Percentiles rank a stretch among this genome's conserved stretches.
Evolutionary conservation across 1,284 basidiomycete species (phyloP).

Genomic region (Golubevia pallescens): DNA sequence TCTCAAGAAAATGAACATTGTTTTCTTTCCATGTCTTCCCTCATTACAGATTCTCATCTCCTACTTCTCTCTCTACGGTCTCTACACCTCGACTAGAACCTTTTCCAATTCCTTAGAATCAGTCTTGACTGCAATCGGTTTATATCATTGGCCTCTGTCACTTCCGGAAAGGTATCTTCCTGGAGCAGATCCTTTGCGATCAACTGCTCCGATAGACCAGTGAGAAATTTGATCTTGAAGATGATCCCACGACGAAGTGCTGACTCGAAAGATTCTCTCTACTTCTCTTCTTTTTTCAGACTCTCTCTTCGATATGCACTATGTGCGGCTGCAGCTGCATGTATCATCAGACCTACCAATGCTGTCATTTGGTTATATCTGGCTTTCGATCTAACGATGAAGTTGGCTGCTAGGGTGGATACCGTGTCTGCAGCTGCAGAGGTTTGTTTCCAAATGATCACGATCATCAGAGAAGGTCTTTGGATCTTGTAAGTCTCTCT

Average conservation of each 20-base stretch:
- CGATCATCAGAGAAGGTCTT: neutral
- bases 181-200: neutral
- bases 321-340: constrained; percentile 75
- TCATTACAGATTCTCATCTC: constrained; percentile 19
- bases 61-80: constrained; percentile 31
- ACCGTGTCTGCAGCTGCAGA: neutral
- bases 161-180: neutral
- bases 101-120: constrained; percentile 58
- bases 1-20: neutral
- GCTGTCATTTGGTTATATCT: constrained; percentile 76
- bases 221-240: neutral
- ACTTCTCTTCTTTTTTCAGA: too few relatives aligned
- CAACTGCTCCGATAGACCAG: neutral
- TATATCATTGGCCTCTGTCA: constrained; percentile 46
- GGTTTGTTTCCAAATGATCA: neutral
- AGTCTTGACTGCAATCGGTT: constrained; percentile 30
- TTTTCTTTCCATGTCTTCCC: neutral
- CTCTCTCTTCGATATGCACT: constrained; percentile 57
- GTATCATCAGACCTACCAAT: constrained; percentile 84
- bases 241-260: too few relatives aligned
- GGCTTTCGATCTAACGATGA: neutral
- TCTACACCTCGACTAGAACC: constrained; percentile 50
- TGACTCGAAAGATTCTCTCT: neutral
- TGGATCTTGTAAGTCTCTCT: neutral
- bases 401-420: neutral